These are phyloP conservation scores for Circinella minor DNA, from an alignment of 371 early-diverging fungal species.

Conservation along the genomic window DNA sequence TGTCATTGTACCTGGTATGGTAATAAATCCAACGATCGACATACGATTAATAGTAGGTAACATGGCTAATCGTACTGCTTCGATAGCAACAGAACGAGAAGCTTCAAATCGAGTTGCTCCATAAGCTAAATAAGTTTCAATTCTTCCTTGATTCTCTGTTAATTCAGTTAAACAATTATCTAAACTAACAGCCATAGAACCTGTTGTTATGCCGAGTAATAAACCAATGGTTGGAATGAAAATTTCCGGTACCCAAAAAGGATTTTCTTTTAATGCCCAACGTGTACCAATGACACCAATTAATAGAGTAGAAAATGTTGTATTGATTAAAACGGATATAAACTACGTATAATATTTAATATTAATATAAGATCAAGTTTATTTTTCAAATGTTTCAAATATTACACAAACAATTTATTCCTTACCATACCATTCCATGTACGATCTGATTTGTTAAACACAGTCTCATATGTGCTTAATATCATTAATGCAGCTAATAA, in stretches of 20 bases:
- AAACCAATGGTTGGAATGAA: constrained; percentile 89
- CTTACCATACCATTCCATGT: constrained; percentile 58
- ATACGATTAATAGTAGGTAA: constrained; percentile 83
- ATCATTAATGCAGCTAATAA: constrained; percentile 38
- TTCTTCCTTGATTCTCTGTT: constrained; percentile 63
- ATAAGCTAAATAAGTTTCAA: constrained; percentile 74
- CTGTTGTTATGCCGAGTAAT: constrained; percentile 81
- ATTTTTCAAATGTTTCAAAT: too few relatives aligned
- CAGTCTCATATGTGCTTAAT: constrained; percentile 56
- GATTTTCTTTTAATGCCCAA: constrained; percentile 71
- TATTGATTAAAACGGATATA: constrained; percentile 48
- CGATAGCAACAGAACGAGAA: constrained; percentile 66
- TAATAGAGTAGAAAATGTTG: constrained; percentile 45
- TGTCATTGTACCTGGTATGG: constrained; percentile 86
- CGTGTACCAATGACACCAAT: constrained; percentile 65
- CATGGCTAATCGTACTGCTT: constrained; percentile 77
- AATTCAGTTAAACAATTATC: constrained; percentile 51
- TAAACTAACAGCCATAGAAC: constrained; percentile 78
- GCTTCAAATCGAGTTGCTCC: constrained; percentile 89
- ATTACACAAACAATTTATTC: too few relatives aligned
- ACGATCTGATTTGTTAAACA: constrained; percentile 56
- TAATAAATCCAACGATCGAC: constrained; percentile 83
- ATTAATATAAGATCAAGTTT: too few relatives aligned
- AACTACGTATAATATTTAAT: too few relatives aligned
- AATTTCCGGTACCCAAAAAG: constrained; percentile 72